A percentile compares a stretch with the other conserved stretches of the same genome.
phyloP scores from a whole-genome alignment of 176 grass and related monocot genomes.

The Oryza brachyantha region DNA sequence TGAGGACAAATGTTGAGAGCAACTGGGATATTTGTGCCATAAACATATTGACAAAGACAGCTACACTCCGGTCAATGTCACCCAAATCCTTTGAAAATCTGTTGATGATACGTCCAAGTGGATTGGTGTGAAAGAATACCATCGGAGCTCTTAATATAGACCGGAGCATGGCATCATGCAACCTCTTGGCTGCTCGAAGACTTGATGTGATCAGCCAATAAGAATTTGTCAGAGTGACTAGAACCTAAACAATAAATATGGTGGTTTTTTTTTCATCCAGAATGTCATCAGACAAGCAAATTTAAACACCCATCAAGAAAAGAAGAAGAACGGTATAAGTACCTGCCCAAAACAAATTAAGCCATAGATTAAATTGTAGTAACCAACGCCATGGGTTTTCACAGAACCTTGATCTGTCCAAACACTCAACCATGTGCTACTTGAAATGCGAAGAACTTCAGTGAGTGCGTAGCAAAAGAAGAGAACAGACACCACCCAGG shows the following conservation, averaged over 20 bases:
- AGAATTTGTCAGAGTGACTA: slow-evolving; percentile 78
- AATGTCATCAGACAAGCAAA: neutral
- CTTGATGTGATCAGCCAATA: slow-evolving; percentile 90
- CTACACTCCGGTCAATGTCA: slow-evolving; percentile 85
- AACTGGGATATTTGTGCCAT: slow-evolving; percentile 91
- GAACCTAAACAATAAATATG: slow-evolving; percentile 65
- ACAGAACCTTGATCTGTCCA: slow-evolving; percentile 90
- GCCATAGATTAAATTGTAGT: slow-evolving; percentile 90
- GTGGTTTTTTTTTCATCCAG: slow-evolving; percentile 1
- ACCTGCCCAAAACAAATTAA: slow-evolving; percentile 88
- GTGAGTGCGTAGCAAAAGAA: slow-evolving; percentile 75
- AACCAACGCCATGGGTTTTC: slow-evolving; percentile 64
- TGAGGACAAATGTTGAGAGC: slow-evolving; percentile 96
- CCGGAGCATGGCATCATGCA: slow-evolving; percentile 90
- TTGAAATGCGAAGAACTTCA: slow-evolving; percentile 90
- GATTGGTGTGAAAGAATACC: slow-evolving; percentile 98
- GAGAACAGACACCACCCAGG: slow-evolving; percentile 78
- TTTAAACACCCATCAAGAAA: neutral
- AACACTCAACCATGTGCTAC: slow-evolving; percentile 95
- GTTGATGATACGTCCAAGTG: slow-evolving; percentile 97
- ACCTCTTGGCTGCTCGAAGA: slow-evolving; percentile 74
- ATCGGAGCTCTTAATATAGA: slow-evolving; percentile 98
- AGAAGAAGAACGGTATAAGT: slow-evolving; percentile 17
- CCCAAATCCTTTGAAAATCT: slow-evolving; percentile 97
- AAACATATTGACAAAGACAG: slow-evolving; percentile 90